Percentiles rank a stretch among this genome's conserved stretches.
Evolutionary conservation across 1,139 yeast species (phyloP).

Genomic region (Candida sp.): DNA sequence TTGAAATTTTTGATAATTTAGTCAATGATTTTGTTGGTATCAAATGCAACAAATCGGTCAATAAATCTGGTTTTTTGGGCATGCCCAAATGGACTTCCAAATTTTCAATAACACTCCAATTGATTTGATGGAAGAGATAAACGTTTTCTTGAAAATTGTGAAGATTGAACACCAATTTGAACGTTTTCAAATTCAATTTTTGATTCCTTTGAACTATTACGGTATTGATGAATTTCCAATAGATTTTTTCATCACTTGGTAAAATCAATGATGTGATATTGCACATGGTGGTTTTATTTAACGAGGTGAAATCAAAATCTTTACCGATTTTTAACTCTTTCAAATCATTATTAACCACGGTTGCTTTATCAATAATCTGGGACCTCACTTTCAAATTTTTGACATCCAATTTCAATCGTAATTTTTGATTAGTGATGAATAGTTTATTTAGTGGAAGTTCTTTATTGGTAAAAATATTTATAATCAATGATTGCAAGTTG

Average conservation of each 20-base stretch:
- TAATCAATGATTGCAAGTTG: conserved; percentile 9
- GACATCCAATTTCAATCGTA: conserved; percentile 10
- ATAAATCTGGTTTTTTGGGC: conserved; percentile 30
- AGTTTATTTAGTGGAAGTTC: conserved; percentile 9
- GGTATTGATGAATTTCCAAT: conserved; percentile 14
- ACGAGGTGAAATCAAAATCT: conserved; percentile 1
- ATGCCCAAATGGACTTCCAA: conserved; percentile 25
- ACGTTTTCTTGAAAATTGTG: conserved; percentile 5
- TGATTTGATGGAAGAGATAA: conserved; percentile 8
- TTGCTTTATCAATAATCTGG: conserved; percentile 9
- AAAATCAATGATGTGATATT: conserved; percentile 13
- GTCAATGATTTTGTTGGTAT: conserved; percentile 15
- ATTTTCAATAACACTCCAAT: conserved; percentile 16
- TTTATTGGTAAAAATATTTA: conserved; percentile 1
- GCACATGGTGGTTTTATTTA: conserved; percentile 2
- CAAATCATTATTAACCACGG: conserved; percentile 2
- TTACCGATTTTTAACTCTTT: conserved; percentile 9
- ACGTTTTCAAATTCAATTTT: conserved; percentile 11
- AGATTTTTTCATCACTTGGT: conserved; percentile 10
- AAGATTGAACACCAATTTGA: conserved; percentile 14
- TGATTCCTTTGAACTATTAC: conserved; percentile 5
- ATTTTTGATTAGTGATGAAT: conserved; percentile 11
- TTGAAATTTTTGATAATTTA: conserved; percentile 33
- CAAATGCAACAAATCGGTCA: conserved; percentile 29
- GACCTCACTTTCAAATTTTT: conserved; percentile 8